Percentiles rank a stretch among this genome's conserved stretches.
Conservation (phyloP, 495 filamentous ascomycete species). For the Xylaria intraflava region DNA sequence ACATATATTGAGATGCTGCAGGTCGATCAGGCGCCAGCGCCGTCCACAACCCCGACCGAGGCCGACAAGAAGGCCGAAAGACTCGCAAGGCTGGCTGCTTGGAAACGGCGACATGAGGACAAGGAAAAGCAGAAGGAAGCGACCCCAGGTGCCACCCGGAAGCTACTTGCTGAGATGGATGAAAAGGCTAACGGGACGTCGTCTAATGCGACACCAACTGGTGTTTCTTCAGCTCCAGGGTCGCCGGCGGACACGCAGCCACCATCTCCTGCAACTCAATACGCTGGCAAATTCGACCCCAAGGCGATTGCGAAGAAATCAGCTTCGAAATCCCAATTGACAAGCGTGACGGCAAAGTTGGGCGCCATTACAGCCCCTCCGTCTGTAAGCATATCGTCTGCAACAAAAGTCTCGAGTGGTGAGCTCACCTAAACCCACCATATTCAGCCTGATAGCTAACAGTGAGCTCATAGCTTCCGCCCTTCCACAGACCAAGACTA, state of each 20-base stretch:
- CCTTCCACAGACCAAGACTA: slow-evolving; percentile 64
- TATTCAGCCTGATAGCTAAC: neutral
- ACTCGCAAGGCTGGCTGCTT: slow-evolving; percentile 78
- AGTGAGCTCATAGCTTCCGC: slow-evolving; percentile 34
- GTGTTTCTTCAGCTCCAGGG: slow-evolving; percentile 46
- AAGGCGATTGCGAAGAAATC: slow-evolving; percentile 77
- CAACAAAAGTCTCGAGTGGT: slow-evolving; percentile 19
- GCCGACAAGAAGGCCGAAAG: slow-evolving; percentile 80
- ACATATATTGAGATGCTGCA: slow-evolving; percentile 15
- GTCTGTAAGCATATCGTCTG: slow-evolving; percentile 13
- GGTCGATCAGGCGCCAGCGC: slow-evolving; percentile 44
- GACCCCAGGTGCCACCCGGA: slow-evolving; percentile 54
- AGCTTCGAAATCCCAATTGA: slow-evolving; percentile 48
- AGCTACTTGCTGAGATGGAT: slow-evolving; percentile 69
- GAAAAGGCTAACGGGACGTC: slow-evolving; percentile 56
- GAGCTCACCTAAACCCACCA: neutral
- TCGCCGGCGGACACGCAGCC: slow-evolving; percentile 30
- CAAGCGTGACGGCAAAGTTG: slow-evolving; percentile 32
- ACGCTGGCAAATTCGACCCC: slow-evolving; percentile 80
- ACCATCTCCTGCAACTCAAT: slow-evolving; percentile 46
- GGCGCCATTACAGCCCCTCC: slow-evolving; percentile 27
- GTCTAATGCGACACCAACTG: slow-evolving; percentile 49
- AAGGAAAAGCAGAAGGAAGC: slow-evolving; percentile 71
- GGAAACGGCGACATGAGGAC: slow-evolving; percentile 85
- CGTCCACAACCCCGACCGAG: slow-evolving; percentile 54